Base-by-base conservation (phyloP, 2,329 filamentous ascomycete genomes). In the Ustulina deusta region DNA sequence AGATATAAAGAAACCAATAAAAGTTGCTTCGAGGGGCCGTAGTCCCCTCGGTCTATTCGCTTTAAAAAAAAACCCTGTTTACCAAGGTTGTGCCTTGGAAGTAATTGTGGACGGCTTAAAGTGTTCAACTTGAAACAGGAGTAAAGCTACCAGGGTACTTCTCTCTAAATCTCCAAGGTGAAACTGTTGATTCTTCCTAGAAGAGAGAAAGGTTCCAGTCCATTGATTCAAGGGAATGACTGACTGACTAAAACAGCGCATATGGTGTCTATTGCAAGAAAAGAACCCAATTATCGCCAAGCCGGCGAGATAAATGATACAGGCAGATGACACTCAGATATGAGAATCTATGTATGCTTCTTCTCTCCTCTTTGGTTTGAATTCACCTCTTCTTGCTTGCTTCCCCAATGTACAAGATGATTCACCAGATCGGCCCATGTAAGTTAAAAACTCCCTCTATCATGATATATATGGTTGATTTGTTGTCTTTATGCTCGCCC, bases 21-120 rank as follows among this genome's bases (percentile, higher is more conserved):
- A 66, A 59, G 65, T 73, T 74, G 71, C 71, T 74, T 79, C 78
- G 73, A 70, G 77, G 66, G 78, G 78, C 77, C 76, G 69, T 77
- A 1, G 74, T 74, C 78, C 76, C 77, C 77, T 77, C 76, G 64
- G 51, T 58, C 52, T 65, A 71, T 63, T 63, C 36, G 55, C 36
- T 42, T 63, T 20, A 22, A 34, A 40, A 13, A 2, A 29, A 20
- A 46, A n/a, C n/a, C n/a, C 17, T 22, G 49, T 6, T n/a, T 36
- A 36, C 52, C 20, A 40, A 2, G 34, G 17, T 46, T 17, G 7
- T 46, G 15, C n/a, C 17, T 42, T n/a, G 6, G 6, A 6, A 22
- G 22, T 15, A 29, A 49, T 27, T 13, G 20, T 11, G n/a, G n/a
- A 13, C 5, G 22, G 9, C 22, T 49, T 46, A 25, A 22, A 42